These are phyloP conservation scores for Diaporthe ilicicola DNA, from an alignment of 2,329 filamentous ascomycete genomes.

Conservation along the genomic window DNA sequence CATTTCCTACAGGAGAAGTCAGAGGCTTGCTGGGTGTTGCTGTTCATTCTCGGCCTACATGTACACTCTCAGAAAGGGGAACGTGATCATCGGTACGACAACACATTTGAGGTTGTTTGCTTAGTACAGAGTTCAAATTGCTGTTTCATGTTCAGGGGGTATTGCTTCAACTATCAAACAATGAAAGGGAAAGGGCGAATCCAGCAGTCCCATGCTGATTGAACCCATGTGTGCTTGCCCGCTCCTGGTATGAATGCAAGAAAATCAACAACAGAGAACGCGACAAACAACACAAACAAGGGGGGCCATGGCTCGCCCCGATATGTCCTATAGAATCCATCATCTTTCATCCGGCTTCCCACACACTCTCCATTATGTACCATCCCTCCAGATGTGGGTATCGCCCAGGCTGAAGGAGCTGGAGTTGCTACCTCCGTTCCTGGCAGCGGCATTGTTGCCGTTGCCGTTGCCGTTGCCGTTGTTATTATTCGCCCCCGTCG, in stretches of 20 bases:
- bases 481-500: too few species aligned
- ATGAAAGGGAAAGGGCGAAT: neutral
- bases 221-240: constrained; percentile 1
- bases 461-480: neutral
- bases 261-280: neutral
- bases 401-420: constrained; percentile 59
- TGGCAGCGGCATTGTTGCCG: neutral
- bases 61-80: neutral
- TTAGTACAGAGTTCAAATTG: neutral
- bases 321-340: neutral
- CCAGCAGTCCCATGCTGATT: constrained; percentile 2
- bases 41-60: neutral
- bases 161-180: constrained; percentile 4
- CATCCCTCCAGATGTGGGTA: constrained; percentile 57
- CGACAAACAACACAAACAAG: neutral
- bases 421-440: constrained; percentile 47
- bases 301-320: neutral
- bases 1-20: neutral
- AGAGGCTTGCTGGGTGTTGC: neutral
- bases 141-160: constrained; percentile 19
- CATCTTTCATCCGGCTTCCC: neutral
- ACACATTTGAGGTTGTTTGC: too few species aligned
- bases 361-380: constrained; percentile 37
- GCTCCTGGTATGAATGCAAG: constrained; percentile 3
- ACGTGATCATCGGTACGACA: neutral